A percentile compares a stretch with the other conserved stretches of the same genome.
Conservation (phyloP, 139 green algal genomes). For the Choricystis sp. region DNA sequence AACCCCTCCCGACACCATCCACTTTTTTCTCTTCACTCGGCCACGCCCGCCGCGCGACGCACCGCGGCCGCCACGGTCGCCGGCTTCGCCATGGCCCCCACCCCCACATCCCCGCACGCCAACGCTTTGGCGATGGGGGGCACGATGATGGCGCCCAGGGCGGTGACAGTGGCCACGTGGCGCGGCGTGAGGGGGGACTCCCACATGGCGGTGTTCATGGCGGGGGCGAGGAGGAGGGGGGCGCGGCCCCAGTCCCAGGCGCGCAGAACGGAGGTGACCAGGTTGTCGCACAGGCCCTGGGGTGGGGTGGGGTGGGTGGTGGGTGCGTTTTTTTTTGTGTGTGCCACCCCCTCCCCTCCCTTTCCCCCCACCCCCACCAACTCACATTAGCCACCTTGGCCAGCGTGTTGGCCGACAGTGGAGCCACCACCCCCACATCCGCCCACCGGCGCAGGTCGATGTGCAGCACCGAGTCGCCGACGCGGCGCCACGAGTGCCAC, state of each 20-base stretch:
- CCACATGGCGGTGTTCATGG: slow-evolving; percentile 99
- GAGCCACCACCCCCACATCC: slow-evolving; percentile 80
- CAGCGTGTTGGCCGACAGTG: slow-evolving; percentile 84
- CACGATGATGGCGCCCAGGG: slow-evolving; percentile 46
- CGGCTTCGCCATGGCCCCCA: slow-evolving; percentile 62
- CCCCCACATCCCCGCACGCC: slow-evolving; percentile 79
- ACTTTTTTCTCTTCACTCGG: too few species aligned
- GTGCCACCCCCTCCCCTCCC: background rate
- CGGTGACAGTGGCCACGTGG: slow-evolving; percentile 42
- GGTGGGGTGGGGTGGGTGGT: too few species aligned
- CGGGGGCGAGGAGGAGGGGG: slow-evolving; percentile 70
- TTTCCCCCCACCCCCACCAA: background rate
- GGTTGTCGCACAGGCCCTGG: slow-evolving; percentile 77
- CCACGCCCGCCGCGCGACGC: background rate
- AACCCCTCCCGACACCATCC: too few species aligned
- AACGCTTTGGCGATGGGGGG: slow-evolving; percentile 66
- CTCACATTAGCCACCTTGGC: slow-evolving; percentile 65
- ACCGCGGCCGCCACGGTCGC: background rate
- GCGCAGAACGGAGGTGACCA: slow-evolving; percentile 77
- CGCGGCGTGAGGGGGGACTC: slow-evolving; percentile 54
- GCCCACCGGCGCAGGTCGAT: slow-evolving; percentile 87
- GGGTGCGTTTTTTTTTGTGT: background rate
- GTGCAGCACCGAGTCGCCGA: slow-evolving; percentile 78
- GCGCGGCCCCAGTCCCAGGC: slow-evolving; percentile 75
- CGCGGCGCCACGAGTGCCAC: slow-evolving; percentile 42